A percentile compares a stretch with the other conserved stretches of the same genome.
Conservation (phyloP, 2,329 filamentous ascomycete species). For the Fusarium subtropicale region DNA sequence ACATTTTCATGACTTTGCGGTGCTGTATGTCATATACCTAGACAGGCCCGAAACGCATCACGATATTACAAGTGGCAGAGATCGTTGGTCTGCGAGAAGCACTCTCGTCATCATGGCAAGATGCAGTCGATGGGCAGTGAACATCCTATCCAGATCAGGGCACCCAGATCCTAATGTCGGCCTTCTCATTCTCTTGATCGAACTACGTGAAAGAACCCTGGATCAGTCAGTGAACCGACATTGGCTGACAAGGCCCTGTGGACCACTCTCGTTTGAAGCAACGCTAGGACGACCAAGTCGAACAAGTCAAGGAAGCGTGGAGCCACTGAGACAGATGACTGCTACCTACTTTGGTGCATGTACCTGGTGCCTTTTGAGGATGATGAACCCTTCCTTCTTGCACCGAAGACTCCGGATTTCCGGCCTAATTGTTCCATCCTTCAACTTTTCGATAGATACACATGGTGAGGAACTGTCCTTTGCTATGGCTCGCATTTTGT, state of each 20-base stretch:
- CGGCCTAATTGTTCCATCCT: neutral
- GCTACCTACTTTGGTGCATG: neutral
- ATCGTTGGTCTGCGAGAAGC: neutral
- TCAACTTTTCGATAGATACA: neutral
- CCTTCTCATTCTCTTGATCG: conserved; percentile 33
- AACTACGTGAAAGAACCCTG: conserved; percentile 31
- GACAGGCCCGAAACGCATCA: neutral
- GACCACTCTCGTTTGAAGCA: conserved; percentile 29
- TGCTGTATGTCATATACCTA: conserved; percentile 12
- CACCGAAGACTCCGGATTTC: conserved; percentile 34
- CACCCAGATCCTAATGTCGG: conserved; percentile 32
- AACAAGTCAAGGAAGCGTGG: conserved; percentile 28
- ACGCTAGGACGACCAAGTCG: conserved; percentile 27
- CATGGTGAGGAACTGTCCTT: neutral
- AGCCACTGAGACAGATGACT: conserved; percentile 32
- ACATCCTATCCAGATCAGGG: conserved; percentile 21
- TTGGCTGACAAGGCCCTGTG: conserved; percentile 33
- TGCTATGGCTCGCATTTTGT: neutral
- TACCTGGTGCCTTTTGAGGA: conserved; percentile 13
- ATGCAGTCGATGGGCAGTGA: conserved; percentile 1
- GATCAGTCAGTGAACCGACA: conserved; percentile 33
- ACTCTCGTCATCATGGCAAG: conserved; percentile 19
- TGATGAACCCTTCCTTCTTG: conserved; percentile 34
- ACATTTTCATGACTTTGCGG: conserved; percentile 1
- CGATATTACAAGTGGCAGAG: neutral